Base-by-base conservation (phyloP, 2,329 filamentous ascomycete species). In the Aspergillus transmontanensis region DNA sequence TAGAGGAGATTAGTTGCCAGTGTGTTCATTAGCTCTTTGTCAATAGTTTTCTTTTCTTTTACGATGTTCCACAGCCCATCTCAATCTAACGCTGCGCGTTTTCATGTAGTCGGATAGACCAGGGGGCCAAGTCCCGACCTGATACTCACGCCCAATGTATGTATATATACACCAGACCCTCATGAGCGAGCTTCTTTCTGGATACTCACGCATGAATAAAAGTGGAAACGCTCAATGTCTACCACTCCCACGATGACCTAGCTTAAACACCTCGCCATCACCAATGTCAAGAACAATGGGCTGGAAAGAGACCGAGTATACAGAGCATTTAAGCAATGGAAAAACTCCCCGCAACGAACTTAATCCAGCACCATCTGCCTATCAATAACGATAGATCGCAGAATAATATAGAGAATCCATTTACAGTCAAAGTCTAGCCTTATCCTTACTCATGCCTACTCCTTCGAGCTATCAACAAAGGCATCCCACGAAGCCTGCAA, bases 21-120 rank as follows among this genome's bases (percentile, higher is more conserved):
- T 59, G 46, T 59, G n/a, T 53, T 55, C 43, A 56, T 39, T 59
- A 46, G 54, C 59, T 48, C 46, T 54, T 55, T 74, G 72, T 75
- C 71, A 66, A 75, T 75, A 75, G 68, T 72, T 63, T 66, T 67
- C 63, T 62, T 61, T 60, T 57, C 58, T 60, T 39, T 41, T 51
- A 46, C 30, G 21, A 61, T 45, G 54, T 21, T 28, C 41, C 48
- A 34, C 23, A 55, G 28, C n/a, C 50, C 32, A 26, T 39, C 11
- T 60, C 48, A 32, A 55, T 41, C 50, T 32, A 39, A 51, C 58
- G 48, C 48, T 23, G 50, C 19, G 46, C 34, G 56, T 32, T 59
- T 23, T 11, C 39, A 39, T 61, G 45, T 57, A 57, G 36, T 53
- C 36, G 45, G 46, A 54, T 61, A 61, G 54, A 57, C 12, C 43